phyloP scores from a whole-genome alignment of 495 filamentous ascomycete genomes.

The Xylaria intraflava region DNA sequence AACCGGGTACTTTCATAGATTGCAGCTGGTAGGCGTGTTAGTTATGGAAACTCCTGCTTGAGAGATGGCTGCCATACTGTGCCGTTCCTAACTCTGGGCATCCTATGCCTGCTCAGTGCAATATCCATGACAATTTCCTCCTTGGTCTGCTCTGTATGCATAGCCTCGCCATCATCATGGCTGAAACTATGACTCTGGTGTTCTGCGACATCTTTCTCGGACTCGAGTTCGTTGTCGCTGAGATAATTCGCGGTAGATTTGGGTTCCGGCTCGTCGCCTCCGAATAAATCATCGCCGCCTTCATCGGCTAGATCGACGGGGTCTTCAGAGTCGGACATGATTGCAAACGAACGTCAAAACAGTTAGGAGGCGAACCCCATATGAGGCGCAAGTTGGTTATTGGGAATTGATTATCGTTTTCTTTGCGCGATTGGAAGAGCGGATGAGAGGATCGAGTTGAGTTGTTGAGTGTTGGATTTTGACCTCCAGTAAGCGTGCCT shows the following conservation, averaged over 20 bases:
- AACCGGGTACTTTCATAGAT: constrained; percentile 70
- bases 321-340: constrained; percentile 49
- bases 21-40: constrained; percentile 52
- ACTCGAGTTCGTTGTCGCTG: constrained; percentile 72
- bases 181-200: constrained; percentile 10
- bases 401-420: not conserved
- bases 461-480: not conserved
- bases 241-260: constrained; percentile 23
- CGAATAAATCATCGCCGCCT: constrained; percentile 61
- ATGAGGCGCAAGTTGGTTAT: not conserved
- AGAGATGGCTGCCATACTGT: constrained; percentile 34
- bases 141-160: constrained; percentile 31
- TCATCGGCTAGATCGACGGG: constrained; percentile 45
- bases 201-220: constrained; percentile 54
- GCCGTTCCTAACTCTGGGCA: constrained; percentile 66
- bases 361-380: not conserved
- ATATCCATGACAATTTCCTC: constrained; percentile 52
- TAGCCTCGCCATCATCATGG: constrained; percentile 43
- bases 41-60: not conserved
- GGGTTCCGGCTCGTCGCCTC: constrained; percentile 37
- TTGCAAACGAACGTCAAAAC: not conserved
- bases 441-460: not conserved
- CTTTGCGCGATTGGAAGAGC: not conserved
- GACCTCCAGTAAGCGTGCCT: too few relatives aligned
- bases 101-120: constrained; percentile 55